Conservation (phyloP, 345 rosid genomes). For the Reutealis trisperma region DNA sequence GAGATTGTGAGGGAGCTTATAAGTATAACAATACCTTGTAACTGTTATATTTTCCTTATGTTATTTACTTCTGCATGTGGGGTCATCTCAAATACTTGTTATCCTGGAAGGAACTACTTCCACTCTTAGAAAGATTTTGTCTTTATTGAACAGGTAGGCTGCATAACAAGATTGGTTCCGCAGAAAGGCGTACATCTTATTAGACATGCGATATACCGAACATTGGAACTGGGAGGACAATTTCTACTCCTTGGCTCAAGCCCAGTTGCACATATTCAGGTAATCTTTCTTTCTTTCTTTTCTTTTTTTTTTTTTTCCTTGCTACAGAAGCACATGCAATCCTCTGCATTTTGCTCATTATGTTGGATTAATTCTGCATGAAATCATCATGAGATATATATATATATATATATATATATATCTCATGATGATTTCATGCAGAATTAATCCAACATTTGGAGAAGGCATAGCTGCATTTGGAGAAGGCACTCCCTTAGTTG, state of each 20-base stretch:
- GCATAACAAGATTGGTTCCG: constrained; percentile 96
- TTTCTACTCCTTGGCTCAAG: constrained; percentile 96
- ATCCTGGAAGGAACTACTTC: background rate
- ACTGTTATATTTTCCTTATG: background rate
- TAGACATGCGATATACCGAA: constrained; percentile 88
- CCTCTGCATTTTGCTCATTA: background rate
- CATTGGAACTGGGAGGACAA: constrained; percentile 94
- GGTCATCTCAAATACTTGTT: background rate
- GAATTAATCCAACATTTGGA: background rate
- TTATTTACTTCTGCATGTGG: background rate
- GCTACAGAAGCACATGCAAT: background rate
- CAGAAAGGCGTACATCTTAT: constrained; percentile 97
- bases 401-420: background rate
- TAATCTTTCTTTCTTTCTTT: constrained; percentile 5
- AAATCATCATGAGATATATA: background rate
- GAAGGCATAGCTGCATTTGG: background rate
- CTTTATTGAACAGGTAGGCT: constrained; percentile 64
- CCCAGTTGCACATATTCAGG: constrained; percentile 94
- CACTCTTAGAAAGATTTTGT: background rate
- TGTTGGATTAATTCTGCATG: background rate
- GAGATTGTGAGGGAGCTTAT: background rate
- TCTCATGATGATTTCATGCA: background rate
- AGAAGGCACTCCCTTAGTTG: background rate
- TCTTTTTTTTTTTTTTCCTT: background rate
- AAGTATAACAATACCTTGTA: background rate